Evolutionary conservation across 2,329 filamentous ascomycete species (phyloP).

Genomic region (Aspergillus melleus): DNA sequence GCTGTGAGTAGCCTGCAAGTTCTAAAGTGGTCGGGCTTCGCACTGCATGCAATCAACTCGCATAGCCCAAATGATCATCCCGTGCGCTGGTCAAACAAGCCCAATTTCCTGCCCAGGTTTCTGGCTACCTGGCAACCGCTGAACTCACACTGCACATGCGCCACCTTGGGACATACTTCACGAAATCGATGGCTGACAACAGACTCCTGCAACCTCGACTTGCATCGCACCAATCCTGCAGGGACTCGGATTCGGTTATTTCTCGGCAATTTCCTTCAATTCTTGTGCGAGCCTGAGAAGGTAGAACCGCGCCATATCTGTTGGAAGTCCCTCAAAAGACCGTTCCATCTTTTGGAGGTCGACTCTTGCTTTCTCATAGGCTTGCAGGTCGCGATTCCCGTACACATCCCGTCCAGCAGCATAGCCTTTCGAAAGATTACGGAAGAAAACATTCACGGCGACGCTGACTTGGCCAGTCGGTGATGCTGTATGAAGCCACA

Average conservation of each 20-base stretch:
- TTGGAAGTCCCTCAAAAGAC: constrained; percentile 55
- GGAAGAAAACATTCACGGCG: constrained; percentile 89
- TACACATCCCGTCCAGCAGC: constrained; percentile 79
- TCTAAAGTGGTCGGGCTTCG: not conserved
- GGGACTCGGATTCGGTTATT: constrained; percentile 15
- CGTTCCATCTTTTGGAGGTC: constrained; percentile 66
- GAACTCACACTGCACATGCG: not conserved
- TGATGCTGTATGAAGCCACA: constrained; percentile 75
- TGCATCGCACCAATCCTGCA: not conserved
- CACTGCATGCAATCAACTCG: not conserved
- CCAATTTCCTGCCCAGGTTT: not conserved
- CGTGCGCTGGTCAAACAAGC: not conserved
- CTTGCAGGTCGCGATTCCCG: constrained; percentile 79
- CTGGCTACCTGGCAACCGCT: not conserved
- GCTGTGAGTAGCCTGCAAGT: not conserved
- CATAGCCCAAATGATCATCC: not conserved
- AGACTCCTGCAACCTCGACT: not conserved
- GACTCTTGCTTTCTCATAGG: constrained; percentile 77
- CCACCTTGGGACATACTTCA: not conserved
- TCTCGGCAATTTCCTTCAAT: constrained; percentile 45
- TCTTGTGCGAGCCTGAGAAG: constrained; percentile 70
- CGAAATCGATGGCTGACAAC: not conserved
- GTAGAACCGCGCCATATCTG: constrained; percentile 72
- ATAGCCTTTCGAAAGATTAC: constrained; percentile 66
- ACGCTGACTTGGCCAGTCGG: constrained; percentile 57